Conservation (phyloP, 345 rosid genomes). For the Turritis glabra region DNA sequence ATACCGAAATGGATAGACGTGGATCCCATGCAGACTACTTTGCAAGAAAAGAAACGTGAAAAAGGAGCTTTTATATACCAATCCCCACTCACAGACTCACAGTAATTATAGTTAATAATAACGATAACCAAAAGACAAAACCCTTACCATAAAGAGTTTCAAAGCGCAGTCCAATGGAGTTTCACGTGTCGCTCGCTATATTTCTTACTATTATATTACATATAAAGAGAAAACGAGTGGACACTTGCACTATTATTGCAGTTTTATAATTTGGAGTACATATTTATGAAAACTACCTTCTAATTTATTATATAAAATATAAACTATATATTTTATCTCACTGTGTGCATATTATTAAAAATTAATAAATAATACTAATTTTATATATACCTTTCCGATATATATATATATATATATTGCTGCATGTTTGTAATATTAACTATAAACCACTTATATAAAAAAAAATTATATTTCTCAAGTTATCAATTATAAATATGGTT, state of each 20-base stretch:
- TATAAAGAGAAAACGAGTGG: conserved; percentile 19
- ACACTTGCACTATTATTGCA: conserved; percentile 3
- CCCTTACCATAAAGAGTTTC: background rate
- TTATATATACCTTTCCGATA: background rate
- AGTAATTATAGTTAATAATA: background rate
- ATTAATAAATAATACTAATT: background rate
- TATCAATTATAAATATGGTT: background rate
- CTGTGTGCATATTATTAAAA: background rate
- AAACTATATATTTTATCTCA: background rate
- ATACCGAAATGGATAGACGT: conserved; percentile 32
- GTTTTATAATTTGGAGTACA: background rate
- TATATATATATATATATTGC: no score
- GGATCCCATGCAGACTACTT: conserved; percentile 34
- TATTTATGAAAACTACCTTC: background rate
- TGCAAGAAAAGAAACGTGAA: conserved; percentile 24
- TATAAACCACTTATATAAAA: background rate
- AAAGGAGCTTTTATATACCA: conserved; percentile 17
- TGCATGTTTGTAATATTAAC: background rate
- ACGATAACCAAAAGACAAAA: conserved; percentile 5
- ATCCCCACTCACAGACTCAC: conserved; percentile 16
- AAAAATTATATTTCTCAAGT: background rate
- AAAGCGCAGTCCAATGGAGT: conserved; percentile 18
- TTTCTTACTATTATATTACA: conserved; percentile 2
- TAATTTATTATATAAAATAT: background rate
- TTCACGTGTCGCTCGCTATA: conserved; percentile 31